phyloP scores from a whole-genome alignment of 2,329 filamentous ascomycete genomes.

The Venturia oleaginea region DNA sequence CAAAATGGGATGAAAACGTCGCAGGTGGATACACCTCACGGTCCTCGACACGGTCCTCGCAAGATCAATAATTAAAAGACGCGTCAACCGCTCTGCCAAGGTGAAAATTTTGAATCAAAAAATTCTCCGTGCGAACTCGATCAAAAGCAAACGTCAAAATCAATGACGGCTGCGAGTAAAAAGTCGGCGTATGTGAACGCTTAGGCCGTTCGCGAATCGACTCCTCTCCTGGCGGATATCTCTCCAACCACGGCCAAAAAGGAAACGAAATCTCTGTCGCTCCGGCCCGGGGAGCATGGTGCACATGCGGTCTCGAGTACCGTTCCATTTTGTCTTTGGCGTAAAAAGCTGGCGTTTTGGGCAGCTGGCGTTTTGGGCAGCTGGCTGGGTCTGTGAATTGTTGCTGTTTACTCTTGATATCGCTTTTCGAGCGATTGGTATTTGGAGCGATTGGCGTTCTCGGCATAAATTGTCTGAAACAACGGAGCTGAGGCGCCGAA shows the following conservation, averaged over 20 bases:
- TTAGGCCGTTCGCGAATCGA: neutral
- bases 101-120: neutral
- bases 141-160: neutral
- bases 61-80: neutral
- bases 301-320: neutral
- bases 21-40: neutral
- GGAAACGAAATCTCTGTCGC: neutral
- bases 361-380: neutral
- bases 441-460: neutral
- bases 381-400: neutral
- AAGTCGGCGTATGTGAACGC: neutral
- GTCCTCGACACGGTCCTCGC: neutral
- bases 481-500: neutral
- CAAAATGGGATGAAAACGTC: neutral
- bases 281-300: slow-evolving; percentile 2
- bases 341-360: neutral
- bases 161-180: neutral
- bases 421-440: neutral
- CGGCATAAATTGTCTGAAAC: neutral
- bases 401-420: neutral
- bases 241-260: neutral
- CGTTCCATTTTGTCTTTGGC: neutral
- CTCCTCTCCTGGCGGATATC: neutral
- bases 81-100: neutral
- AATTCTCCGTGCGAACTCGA: neutral